phyloP scores from a whole-genome alignment of 768 basidiomycete genomes.

The Podaxis sp. region DNA sequence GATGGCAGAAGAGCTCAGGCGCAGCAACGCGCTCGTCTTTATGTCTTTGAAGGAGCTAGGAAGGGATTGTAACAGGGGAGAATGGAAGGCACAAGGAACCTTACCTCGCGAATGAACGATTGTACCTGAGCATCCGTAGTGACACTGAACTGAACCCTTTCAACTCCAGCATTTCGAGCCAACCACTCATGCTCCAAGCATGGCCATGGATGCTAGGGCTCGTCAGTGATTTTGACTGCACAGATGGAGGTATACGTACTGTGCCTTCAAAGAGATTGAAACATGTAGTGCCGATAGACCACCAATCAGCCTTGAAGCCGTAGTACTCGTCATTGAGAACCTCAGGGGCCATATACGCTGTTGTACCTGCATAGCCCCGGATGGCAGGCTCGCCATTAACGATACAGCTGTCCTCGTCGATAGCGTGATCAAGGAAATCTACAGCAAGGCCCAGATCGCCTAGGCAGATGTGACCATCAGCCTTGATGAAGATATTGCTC shows the following conservation, averaged over 20 bases:
- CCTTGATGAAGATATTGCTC: constrained; percentile 16
- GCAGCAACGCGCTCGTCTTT: neutral
- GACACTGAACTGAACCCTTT: neutral
- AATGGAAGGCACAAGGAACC: neutral
- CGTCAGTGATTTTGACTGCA: neutral
- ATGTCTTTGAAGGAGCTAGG: neutral
- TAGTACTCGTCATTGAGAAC: constrained; percentile 12
- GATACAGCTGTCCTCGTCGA: neutral
- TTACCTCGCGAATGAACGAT: constrained; percentile 3
- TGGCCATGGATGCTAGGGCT: neutral
- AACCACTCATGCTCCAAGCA: neutral
- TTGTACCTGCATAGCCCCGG: constrained; percentile 15
- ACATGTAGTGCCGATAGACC: constrained; percentile 13
- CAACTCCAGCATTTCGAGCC: neutral
- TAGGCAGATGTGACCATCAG: constrained; percentile 17
- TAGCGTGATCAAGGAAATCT: constrained; percentile 10
- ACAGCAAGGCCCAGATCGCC: constrained; percentile 17
- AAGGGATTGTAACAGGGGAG: neutral
- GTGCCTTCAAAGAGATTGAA: constrained; percentile 15
- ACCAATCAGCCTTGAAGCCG: constrained; percentile 17
- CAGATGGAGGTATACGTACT: constrained; percentile 4
- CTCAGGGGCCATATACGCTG: constrained; percentile 17
- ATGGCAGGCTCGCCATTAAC: constrained; percentile 7
- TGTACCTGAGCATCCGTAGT: neutral
- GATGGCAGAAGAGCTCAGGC: neutral